Base-by-base conservation (phyloP, 495 filamentous ascomycete species). In the Hyaloscypha hepaticicola region DNA sequence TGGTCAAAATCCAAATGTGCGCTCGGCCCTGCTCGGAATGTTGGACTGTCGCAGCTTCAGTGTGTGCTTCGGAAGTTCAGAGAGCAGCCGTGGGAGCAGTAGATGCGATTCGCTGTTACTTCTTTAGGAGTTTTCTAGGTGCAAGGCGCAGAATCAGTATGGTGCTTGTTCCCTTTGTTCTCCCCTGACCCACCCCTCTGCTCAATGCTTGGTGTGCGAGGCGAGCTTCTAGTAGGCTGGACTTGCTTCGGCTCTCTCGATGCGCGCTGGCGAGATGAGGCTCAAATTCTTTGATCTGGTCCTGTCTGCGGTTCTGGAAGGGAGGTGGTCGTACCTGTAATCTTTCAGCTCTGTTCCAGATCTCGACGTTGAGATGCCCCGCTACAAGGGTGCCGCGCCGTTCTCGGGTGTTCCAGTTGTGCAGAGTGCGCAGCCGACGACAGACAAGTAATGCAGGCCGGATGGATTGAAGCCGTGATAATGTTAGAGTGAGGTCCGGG, bases 301-400 rank as follows among this genome's bases (percentile, higher is more conserved):
- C n/a, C 49, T 38, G 38, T 16, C 38, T 16, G 38, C 25, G 50
- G 25, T 53, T 25, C 50, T 53, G 3, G 50, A 51, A 22, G 48
- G 38, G 45, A 63, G 6, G 52, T 66, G 27, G 60, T 19, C 67
- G 31, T 69, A 69, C 67, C 67, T 69, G 38, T 58, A 51, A 57
- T 61, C 22, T 52, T n/a, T 45, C 28, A 58, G 55, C 51, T 61
- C 52, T 58, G 53, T 63, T 69, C 53, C 63, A 55, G 55, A 33
- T 25, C 38, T 45, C 52, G 51, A 58, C 24, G 58, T 55, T 34
- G 58, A 55, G 29, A 41, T 28, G 31, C 67, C 67, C 67, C 67
- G 67, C 67, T 69, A 66, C 67, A 62, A 69, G 63, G 62, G 63
- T 65, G 22, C 24, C 33, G 63, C 67, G 63, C 45, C 34, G 57